Evolutionary conservation across 2,329 filamentous ascomycete species (phyloP).

Genomic region (Paracorniculantispora psalliotae): DNA sequence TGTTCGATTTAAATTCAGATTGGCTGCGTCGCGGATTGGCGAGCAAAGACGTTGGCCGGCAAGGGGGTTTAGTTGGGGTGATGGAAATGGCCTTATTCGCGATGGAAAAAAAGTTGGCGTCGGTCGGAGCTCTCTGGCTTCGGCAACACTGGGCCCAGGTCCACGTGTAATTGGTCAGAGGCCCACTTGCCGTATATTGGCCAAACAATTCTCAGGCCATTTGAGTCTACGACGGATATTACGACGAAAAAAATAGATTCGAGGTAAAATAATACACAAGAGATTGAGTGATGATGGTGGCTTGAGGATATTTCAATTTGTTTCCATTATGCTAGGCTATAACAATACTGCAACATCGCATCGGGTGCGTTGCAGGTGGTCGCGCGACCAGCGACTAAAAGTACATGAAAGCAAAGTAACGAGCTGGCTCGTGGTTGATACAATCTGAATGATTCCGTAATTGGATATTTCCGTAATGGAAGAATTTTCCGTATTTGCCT

Average conservation of each 20-base stretch:
- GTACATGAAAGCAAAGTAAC: constrained; percentile 1
- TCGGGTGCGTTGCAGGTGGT: background rate
- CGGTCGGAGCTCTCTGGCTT: constrained; percentile 10
- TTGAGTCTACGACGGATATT: background rate
- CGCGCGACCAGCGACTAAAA: constrained; percentile 3
- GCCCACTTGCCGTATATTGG: background rate
- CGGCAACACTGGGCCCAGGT: constrained; percentile 2
- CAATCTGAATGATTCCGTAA: background rate
- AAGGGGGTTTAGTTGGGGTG: background rate
- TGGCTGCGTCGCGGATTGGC: background rate
- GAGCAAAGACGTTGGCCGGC: background rate
- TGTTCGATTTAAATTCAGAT: too few species aligned
- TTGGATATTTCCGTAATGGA: background rate
- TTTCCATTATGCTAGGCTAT: background rate
- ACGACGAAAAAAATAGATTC: background rate
- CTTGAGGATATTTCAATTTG: too few species aligned
- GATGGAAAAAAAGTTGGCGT: constrained; percentile 12
- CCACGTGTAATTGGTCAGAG: constrained; percentile 12
- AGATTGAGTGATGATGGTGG: too few species aligned
- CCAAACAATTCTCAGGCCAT: background rate
- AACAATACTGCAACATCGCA: background rate
- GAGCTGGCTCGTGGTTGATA: background rate
- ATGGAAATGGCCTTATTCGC: background rate
- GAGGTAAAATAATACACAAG: too few species aligned
- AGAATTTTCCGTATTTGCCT: background rate